phyloP scores from a whole-genome alignment of 331 rosid genomes.

The Malus hybrid region DNA sequence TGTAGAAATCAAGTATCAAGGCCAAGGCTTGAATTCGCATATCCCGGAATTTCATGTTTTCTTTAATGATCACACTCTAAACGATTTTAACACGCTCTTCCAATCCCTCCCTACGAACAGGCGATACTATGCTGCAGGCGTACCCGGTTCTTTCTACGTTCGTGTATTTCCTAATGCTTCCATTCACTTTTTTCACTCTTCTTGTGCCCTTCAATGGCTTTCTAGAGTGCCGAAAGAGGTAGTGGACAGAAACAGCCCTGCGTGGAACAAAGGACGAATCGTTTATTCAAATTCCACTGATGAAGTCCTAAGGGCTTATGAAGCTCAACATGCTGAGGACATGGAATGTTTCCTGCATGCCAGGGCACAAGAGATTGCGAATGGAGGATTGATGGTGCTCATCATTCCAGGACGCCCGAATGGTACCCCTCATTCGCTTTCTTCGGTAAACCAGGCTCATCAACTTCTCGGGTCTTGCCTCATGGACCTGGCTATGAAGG shows the following conservation, averaged over 20 bases:
- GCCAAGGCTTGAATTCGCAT: background rate
- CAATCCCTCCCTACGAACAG: background rate
- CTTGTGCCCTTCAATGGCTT: background rate
- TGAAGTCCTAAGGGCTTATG: background rate
- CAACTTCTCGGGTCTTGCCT: background rate
- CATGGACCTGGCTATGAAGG: background rate
- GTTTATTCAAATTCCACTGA: background rate
- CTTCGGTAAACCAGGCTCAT: background rate
- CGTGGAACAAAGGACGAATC: constrained; percentile 7
- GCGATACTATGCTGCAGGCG: background rate
- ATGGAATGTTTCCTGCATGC: constrained; percentile 2
- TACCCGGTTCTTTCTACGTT: constrained; percentile 6
- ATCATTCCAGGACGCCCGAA: background rate
- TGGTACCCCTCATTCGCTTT: background rate
- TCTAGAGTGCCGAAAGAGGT: background rate
- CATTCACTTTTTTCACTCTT: background rate
- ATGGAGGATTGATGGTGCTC: constrained; percentile 5
- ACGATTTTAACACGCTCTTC: constrained; percentile 8
- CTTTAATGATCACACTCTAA: background rate
- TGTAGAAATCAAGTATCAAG: background rate
- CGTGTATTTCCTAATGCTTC: constrained; percentile 1
- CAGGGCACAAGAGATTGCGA: constrained; percentile 5
- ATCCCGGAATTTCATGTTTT: background rate
- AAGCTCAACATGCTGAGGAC: constrained; percentile 1
- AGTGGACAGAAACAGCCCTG: background rate